Conservation (phyloP, 2,329 filamentous ascomycete genomes). For the Rhynchosporium secalis region DNA sequence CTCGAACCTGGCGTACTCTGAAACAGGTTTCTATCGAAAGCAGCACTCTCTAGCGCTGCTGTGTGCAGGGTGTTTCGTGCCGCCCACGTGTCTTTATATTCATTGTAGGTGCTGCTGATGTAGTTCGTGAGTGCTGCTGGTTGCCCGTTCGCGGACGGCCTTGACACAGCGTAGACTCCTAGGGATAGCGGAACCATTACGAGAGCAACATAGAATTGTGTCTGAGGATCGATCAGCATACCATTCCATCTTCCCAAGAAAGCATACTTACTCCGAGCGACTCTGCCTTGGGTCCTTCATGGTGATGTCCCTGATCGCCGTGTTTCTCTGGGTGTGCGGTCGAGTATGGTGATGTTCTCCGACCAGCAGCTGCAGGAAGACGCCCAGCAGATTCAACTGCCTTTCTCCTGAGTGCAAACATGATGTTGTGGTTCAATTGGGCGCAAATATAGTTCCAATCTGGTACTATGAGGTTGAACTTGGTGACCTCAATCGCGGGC, state of each 20-base stretch:
- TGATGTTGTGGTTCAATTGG: conserved; percentile 39
- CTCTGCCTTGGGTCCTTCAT: conserved; percentile 46
- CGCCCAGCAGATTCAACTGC: conserved; percentile 36
- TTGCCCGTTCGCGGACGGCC: conserved; percentile 41
- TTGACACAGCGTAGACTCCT: conserved; percentile 48
- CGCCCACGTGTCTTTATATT: conserved; percentile 53
- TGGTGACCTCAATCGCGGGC: conserved; percentile 19
- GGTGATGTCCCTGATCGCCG: conserved; percentile 36
- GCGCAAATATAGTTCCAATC: conserved; percentile 11
- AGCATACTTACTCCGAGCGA: conserved; percentile 50
- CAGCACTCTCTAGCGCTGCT: conserved; percentile 61
- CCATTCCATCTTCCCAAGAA: conserved; percentile 4
- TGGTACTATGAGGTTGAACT: conserved; percentile 24
- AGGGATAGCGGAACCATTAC: conserved; percentile 47
- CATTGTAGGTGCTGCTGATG: conserved; percentile 58
- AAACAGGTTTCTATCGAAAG: conserved; percentile 61
- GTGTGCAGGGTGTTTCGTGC: conserved; percentile 61
- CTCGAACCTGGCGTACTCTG: conserved; percentile 46
- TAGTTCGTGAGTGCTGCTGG: conserved; percentile 47
- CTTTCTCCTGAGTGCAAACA: conserved; percentile 39
- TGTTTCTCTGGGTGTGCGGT: conserved; percentile 30
- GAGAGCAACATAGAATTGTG: conserved; percentile 49
- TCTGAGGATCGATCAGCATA: conserved; percentile 40
- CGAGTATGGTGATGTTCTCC: conserved; percentile 29
- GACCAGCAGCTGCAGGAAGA: conserved; percentile 26